A percentile compares a stretch with the other conserved stretches of the same genome.
These are phyloP conservation scores for Blastobotrys robertii DNA, from an alignment of 805 yeast genomes.

Conservation along the genomic window DNA sequence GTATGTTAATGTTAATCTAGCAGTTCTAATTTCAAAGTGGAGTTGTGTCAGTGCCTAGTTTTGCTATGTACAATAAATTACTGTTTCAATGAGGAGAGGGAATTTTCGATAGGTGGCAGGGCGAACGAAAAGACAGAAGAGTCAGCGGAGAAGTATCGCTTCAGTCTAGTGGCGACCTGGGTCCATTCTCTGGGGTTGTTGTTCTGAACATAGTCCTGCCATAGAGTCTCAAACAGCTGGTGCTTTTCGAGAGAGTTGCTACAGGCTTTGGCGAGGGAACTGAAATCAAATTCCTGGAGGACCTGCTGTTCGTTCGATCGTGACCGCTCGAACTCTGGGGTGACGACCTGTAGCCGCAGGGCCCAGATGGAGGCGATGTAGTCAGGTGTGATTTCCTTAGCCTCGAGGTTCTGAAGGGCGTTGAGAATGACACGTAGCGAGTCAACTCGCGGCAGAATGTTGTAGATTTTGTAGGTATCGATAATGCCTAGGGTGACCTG, in stretches of 20 bases:
- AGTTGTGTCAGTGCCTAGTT: too few relatives aligned
- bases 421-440: slow-evolving; percentile 65
- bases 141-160: too few relatives aligned
- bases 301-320: neutral
- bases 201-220: neutral
- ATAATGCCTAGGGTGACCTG: slow-evolving; percentile 55
- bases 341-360: slow-evolving; percentile 7
- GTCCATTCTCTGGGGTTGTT: too few relatives aligned
- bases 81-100: too few relatives aligned
- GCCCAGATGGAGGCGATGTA: slow-evolving; percentile 53
- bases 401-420: slow-evolving; percentile 54
- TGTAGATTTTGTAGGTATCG: slow-evolving; percentile 46
- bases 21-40: too few relatives aligned
- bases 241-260: neutral
- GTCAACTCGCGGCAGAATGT: slow-evolving; percentile 54
- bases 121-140: too few relatives aligned
- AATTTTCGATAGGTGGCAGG: too few relatives aligned
- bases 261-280: slow-evolving; percentile 17
- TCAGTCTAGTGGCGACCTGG: too few relatives aligned
- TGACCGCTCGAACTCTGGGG: neutral
- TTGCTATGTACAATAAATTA: too few relatives aligned
- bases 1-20: too few relatives aligned
- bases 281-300: slow-evolving; percentile 14
- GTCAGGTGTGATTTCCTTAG: slow-evolving; percentile 31
- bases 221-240: slow-evolving; percentile 1